A percentile compares a stretch with the other conserved stretches of the same genome.
Conservation (phyloP, 148 eudicot genomes). For the Bassia scoparia region DNA sequence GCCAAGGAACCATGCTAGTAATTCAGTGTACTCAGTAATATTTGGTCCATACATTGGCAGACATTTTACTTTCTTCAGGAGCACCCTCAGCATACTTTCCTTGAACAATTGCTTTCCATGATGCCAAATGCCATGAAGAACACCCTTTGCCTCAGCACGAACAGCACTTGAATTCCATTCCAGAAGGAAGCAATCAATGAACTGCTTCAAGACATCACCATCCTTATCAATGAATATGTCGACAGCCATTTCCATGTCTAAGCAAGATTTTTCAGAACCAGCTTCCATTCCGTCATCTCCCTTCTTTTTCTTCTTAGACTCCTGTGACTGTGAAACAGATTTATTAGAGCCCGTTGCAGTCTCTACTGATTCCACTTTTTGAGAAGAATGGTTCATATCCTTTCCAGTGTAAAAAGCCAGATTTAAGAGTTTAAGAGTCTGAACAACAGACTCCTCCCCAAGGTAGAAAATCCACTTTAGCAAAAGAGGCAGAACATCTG, state of each 20-base stretch:
- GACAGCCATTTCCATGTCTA: constrained; percentile 86
- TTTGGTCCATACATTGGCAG: constrained; percentile 97
- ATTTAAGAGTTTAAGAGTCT: constrained; percentile 78
- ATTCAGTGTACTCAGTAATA: constrained; percentile 75
- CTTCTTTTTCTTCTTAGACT: constrained; percentile 93
- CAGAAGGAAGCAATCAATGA: constrained; percentile 78
- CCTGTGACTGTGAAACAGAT: constrained; percentile 57
- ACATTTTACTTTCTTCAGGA: constrained; percentile 68
- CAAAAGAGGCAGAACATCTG: constrained; percentile 74
- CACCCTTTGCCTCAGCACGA: constrained; percentile 85
- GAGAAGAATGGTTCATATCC: constrained; percentile 55
- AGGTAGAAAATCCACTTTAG: constrained; percentile 79
- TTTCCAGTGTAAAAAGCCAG: constrained; percentile 85
- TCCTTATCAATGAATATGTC: constrained; percentile 67
- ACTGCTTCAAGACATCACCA: constrained; percentile 68
- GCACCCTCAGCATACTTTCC: constrained; percentile 64
- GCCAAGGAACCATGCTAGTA: constrained; percentile 70
- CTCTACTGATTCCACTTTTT: constrained; percentile 65
- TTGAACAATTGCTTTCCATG: constrained; percentile 84
- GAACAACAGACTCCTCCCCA: constrained; percentile 91
- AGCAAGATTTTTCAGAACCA: constrained; percentile 69
- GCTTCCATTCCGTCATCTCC: constrained; percentile 83
- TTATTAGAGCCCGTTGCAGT: constrained; percentile 56
- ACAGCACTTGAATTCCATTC: constrained; percentile 98
- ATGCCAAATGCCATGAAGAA: constrained; percentile 85